phyloP scores from a whole-genome alignment of 2,329 filamentous ascomycete species.

The Sordariomycetes sp. region DNA sequence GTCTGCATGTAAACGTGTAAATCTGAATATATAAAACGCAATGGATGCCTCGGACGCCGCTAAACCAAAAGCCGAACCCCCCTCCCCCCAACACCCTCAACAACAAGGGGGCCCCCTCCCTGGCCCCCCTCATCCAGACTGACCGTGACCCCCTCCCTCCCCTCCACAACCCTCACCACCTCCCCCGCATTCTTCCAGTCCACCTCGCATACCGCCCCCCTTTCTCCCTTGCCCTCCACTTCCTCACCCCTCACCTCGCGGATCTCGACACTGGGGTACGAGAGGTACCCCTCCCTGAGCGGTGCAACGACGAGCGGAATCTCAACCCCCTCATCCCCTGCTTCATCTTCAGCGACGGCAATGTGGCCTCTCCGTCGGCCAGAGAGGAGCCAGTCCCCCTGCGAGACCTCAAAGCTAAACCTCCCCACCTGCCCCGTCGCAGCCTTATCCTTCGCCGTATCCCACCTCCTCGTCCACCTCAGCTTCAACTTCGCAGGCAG shows the following conservation, averaged over 20 bases:
- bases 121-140: slow-evolving; percentile 55
- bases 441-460: slow-evolving; percentile 22
- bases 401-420: slow-evolving; percentile 74
- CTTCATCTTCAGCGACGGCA: slow-evolving; percentile 28
- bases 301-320: slow-evolving; percentile 70
- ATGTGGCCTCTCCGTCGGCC: slow-evolving; percentile 73
- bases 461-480: slow-evolving; percentile 50
- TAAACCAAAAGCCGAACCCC: not conserved
- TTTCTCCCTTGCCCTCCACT: not conserved
- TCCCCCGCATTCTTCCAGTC: slow-evolving; percentile 70
- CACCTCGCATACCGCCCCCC: slow-evolving; percentile 47
- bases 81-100: slow-evolving; percentile 30
- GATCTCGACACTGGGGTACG: slow-evolving; percentile 69
- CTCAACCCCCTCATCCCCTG: slow-evolving; percentile 12
- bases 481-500: slow-evolving; percentile 48
- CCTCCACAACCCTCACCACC: slow-evolving; percentile 59
- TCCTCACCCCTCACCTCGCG: slow-evolving; percentile 36
- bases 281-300: slow-evolving; percentile 62
- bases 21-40: too few species aligned
- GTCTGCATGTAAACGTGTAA: too few species aligned
- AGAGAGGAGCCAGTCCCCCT: slow-evolving; percentile 74
- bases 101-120: slow-evolving; percentile 50
- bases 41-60: not conserved
- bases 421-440: slow-evolving; percentile 13
- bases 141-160: slow-evolving; percentile 59